These are phyloP conservation scores for Bertia moriformis DNA, from an alignment of 2,329 filamentous ascomycete genomes.

Conservation along the genomic window DNA sequence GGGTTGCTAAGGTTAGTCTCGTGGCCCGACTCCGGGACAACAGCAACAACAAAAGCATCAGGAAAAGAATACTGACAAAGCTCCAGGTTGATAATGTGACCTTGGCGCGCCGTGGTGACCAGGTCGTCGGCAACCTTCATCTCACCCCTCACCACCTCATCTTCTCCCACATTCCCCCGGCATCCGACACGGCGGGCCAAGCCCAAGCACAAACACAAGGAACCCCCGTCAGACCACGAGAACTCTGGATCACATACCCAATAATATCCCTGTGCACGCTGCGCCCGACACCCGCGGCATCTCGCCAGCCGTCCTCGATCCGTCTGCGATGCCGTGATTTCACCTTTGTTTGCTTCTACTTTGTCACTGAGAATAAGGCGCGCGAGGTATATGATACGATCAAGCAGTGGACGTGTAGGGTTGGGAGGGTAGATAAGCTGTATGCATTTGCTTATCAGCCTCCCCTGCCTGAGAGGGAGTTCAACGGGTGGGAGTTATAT, in stretches of 20 bases:
- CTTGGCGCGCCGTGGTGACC: constrained; percentile 38
- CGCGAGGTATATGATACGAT: constrained; percentile 81
- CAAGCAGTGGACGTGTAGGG: constrained; percentile 63
- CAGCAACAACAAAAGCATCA: no score
- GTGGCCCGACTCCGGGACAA: constrained; percentile 1
- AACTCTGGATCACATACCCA: constrained; percentile 89
- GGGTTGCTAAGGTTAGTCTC: constrained; percentile 21
- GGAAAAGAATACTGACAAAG: no score
- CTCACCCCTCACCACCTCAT: constrained; percentile 48
- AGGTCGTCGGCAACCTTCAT: constrained; percentile 41
- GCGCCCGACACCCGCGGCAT: constrained; percentile 55
- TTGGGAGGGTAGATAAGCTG: constrained; percentile 73
- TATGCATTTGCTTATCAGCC: constrained; percentile 81
- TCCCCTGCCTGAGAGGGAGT: constrained; percentile 54
- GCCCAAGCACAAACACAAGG: constrained; percentile 16
- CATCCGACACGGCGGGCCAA: neutral
- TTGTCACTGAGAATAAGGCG: constrained; percentile 58
- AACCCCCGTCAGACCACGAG: constrained; percentile 32
- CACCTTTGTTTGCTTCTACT: constrained; percentile 82
- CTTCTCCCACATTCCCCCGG: constrained; percentile 7
- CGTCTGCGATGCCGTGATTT: constrained; percentile 86
- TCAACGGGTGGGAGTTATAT: constrained; percentile 75
- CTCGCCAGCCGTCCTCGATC: constrained; percentile 64
- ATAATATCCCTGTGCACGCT: constrained; percentile 74
- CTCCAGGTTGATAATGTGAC: constrained; percentile 45